Evolutionary conservation across 2,329 filamentous ascomycete species (phyloP).

Genomic region (Allantophomopsis lycopodina): DNA sequence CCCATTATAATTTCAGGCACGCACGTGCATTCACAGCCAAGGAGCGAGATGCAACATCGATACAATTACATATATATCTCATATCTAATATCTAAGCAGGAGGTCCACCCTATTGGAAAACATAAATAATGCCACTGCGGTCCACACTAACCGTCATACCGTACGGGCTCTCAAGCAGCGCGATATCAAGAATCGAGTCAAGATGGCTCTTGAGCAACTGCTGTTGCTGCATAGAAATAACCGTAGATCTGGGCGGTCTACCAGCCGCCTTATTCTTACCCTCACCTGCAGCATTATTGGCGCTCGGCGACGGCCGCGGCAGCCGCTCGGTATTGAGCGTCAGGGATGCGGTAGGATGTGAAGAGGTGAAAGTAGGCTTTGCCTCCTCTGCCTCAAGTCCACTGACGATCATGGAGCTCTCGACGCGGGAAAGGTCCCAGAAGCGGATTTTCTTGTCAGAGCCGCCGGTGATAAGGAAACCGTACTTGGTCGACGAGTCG

Average conservation of each 20-base stretch:
- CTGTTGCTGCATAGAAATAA: constrained; percentile 81
- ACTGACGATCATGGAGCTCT: constrained; percentile 69
- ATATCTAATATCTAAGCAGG: too few relatives aligned
- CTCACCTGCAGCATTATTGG: constrained; percentile 16
- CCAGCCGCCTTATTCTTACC: constrained; percentile 17
- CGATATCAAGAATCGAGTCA: constrained; percentile 78
- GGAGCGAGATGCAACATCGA: too few relatives aligned
- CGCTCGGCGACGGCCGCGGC: constrained; percentile 13
- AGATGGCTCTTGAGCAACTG: constrained; percentile 75
- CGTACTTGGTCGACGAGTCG: constrained; percentile 61
- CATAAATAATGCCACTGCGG: constrained; percentile 76
- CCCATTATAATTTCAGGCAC: too few relatives aligned
- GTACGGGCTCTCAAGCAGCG: constrained; percentile 79
- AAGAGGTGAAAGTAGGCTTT: constrained; percentile 57
- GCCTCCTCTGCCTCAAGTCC: constrained; percentile 58
- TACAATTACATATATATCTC: too few relatives aligned
- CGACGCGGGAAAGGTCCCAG: constrained; percentile 75
- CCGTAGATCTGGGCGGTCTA: constrained; percentile 57
- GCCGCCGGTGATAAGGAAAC: constrained; percentile 77
- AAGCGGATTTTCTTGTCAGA: constrained; percentile 86
- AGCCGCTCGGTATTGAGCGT: constrained; percentile 48
- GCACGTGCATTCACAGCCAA: too few relatives aligned
- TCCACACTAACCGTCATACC: constrained; percentile 89
- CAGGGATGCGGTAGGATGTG: constrained; percentile 48
- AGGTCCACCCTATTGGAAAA: constrained; percentile 36